These are phyloP conservation scores for Durio zibethinus DNA, from an alignment of 345 rosid species.

Conservation along the genomic window DNA sequence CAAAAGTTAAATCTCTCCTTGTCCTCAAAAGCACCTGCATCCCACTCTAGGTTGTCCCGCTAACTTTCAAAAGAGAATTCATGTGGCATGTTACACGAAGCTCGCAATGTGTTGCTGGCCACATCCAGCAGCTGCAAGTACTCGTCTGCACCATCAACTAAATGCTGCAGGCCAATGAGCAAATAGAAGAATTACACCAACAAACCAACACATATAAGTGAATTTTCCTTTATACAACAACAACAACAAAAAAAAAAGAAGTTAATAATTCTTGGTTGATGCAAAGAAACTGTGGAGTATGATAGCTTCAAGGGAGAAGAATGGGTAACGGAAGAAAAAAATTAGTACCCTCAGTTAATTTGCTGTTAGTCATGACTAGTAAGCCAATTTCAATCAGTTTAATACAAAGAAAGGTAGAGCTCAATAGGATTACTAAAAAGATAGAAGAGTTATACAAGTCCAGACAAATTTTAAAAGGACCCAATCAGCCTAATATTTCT, in stretches of 20 bases:
- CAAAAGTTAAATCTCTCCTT: neutral
- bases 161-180: constrained; percentile 51
- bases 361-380: neutral
- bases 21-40: neutral
- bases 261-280: neutral
- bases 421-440: neutral
- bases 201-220: neutral
- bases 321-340: neutral
- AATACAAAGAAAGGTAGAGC: neutral
- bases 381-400: neutral
- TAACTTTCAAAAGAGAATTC: constrained; percentile 49
- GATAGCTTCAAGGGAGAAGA: too few relatives aligned
- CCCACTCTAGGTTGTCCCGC: neutral
- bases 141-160: constrained; percentile 93
- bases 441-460: neutral
- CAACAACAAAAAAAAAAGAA: neutral
- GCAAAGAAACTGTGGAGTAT: neutral
- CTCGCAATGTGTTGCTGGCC: constrained; percentile 61
- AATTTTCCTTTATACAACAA: neutral
- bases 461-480: neutral
- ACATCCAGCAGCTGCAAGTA: constrained; percentile 90
- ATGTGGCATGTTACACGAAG: constrained; percentile 71
- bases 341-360: neutral
- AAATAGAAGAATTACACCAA: neutral
- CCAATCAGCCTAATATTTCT: neutral